Evolutionary conservation across 495 filamentous ascomycete species (phyloP).

Genomic region (Margaritispora aquatica): DNA sequence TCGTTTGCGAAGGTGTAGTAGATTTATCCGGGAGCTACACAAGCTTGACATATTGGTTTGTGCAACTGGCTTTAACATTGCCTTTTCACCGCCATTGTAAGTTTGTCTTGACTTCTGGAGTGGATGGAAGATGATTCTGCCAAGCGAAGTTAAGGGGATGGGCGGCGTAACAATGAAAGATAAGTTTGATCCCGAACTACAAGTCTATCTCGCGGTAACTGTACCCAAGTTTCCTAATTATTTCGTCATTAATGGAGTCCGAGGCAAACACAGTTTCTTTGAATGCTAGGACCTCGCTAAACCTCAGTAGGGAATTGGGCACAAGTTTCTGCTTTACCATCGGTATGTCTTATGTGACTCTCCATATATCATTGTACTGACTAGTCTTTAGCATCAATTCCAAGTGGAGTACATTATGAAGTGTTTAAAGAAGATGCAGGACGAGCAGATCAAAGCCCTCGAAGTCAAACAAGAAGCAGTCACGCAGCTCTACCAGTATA

Average conservation of each 20-base stretch:
- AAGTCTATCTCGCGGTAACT: background rate
- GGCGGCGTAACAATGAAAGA: constrained; percentile 20
- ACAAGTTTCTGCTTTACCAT: background rate
- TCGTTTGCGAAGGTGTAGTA: constrained; percentile 52
- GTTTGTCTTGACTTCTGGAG: constrained; percentile 26
- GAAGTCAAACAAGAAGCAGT: constrained; percentile 30
- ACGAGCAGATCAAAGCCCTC: constrained; percentile 28
- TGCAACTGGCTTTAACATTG: constrained; percentile 59
- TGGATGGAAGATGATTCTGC: constrained; percentile 22
- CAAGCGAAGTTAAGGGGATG: constrained; percentile 43
- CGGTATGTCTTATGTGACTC: background rate
- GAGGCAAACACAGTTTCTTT: background rate
- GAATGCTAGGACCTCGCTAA: background rate
- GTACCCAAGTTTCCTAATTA: background rate
- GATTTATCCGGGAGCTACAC: constrained; percentile 44
- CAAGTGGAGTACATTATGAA: constrained; percentile 29
- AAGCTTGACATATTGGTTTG: constrained; percentile 59
- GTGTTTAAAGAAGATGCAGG: constrained; percentile 30
- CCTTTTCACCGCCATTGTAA: constrained; percentile 52
- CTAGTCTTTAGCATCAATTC: constrained; percentile 19
- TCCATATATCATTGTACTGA: background rate
- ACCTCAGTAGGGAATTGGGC: background rate
- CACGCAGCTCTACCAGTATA: constrained; percentile 29
- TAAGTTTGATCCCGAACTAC: background rate
- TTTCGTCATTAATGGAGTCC: background rate